A percentile compares a stretch with the other conserved stretches of the same genome.
phyloP scores from a whole-genome alignment of 2,329 filamentous ascomycete species.

The Aphanoascus verrucosus region DNA sequence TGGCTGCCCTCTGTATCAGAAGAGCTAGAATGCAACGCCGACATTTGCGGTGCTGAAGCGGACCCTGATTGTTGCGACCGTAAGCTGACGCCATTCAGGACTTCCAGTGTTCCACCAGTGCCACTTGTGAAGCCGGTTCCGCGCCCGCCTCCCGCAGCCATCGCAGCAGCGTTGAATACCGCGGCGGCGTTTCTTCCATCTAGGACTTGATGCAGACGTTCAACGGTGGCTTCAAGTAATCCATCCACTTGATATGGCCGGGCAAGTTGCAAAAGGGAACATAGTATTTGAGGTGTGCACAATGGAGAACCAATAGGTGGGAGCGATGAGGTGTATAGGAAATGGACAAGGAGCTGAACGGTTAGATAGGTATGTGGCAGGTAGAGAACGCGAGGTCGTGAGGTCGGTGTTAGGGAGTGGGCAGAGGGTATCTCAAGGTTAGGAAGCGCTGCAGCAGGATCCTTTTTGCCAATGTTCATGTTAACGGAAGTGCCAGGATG shows the following conservation, averaged over 20 bases:
- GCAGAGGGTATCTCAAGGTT: constrained; percentile 45
- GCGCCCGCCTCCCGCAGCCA: constrained; percentile 88
- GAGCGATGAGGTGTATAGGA: constrained; percentile 82
- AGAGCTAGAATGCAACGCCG: constrained; percentile 27
- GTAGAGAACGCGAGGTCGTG: constrained; percentile 75
- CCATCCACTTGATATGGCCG: constrained; percentile 90
- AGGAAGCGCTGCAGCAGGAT: constrained; percentile 16
- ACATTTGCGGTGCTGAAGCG: background rate
- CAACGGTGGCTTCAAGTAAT: constrained; percentile 81
- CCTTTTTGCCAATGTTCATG: constrained; percentile 14
- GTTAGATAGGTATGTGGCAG: constrained; percentile 87
- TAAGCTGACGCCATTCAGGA: constrained; percentile 29
- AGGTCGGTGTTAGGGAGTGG: constrained; percentile 44
- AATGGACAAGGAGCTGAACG: constrained; percentile 80
- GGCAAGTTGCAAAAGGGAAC: constrained; percentile 85
- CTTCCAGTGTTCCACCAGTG: constrained; percentile 36
- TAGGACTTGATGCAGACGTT: constrained; percentile 76
- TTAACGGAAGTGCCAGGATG: constrained; percentile 25
- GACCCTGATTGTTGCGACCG: constrained; percentile 16
- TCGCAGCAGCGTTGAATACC: constrained; percentile 95
- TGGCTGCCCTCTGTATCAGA: constrained; percentile 27
- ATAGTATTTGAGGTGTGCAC: constrained; percentile 90
- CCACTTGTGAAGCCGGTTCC: constrained; percentile 60
- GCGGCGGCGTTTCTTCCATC: constrained; percentile 92
- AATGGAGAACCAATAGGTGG: constrained; percentile 64